phyloP scores from a whole-genome alignment of 1,139 yeast species.

The Lodderomyces metapsilosis region DNA sequence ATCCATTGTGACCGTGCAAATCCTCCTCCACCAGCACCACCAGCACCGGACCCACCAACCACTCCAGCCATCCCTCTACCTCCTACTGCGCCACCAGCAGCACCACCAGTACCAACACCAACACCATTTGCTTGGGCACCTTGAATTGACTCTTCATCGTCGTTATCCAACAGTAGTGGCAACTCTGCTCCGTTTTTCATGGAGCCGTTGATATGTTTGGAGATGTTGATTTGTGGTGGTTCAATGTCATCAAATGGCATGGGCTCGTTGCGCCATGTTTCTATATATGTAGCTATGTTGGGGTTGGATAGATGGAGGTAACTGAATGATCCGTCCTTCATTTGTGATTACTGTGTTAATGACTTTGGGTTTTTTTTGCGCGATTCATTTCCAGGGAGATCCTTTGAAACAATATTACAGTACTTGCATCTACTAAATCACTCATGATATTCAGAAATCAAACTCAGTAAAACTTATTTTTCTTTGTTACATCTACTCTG shows the following conservation, averaged over 20 bases:
- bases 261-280: constrained; percentile 6
- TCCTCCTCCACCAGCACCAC: background rate
- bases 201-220: background rate
- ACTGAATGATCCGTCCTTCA: constrained; percentile 6
- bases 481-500: constrained; percentile 28
- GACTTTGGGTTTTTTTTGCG: background rate
- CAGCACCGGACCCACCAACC: background rate
- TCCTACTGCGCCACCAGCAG: background rate
- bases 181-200: background rate
- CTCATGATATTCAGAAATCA: background rate
- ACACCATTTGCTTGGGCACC: background rate
- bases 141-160: background rate
- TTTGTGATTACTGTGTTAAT: background rate
- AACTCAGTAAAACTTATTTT: background rate
- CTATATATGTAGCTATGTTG: constrained; percentile 2
- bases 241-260: constrained; percentile 6
- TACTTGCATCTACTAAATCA: background rate
- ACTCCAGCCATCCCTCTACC: background rate
- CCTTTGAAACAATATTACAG: too few species aligned
- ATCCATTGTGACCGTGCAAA: constrained; percentile 1
- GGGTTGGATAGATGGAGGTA: constrained; percentile 2
- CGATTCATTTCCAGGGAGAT: too few species aligned
- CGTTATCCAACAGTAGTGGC: constrained; percentile 2
- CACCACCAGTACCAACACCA: background rate
- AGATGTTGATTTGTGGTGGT: background rate